phyloP scores from a whole-genome alignment of 2,329 filamentous ascomycete species.

The Pseudonectria buxi region DNA sequence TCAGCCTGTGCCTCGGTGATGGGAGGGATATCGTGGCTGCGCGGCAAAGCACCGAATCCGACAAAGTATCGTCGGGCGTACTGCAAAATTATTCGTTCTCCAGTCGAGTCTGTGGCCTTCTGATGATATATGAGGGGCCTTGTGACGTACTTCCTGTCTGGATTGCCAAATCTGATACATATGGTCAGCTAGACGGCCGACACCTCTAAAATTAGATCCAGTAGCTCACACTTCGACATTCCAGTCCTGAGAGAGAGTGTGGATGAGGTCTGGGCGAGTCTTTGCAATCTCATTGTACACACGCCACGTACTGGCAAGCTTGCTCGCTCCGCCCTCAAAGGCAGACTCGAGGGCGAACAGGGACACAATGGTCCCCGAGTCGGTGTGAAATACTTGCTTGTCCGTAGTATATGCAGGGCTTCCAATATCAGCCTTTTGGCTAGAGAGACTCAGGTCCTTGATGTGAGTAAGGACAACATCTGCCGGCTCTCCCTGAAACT shows the following conservation, averaged over 20 bases:
- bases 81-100: slow-evolving; percentile 50
- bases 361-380: slow-evolving; percentile 51
- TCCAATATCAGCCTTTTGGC: slow-evolving; percentile 36
- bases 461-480: slow-evolving; percentile 31
- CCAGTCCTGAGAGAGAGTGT: slow-evolving; percentile 46
- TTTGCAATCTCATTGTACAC: slow-evolving; percentile 57
- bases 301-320: slow-evolving; percentile 48
- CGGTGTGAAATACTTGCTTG: slow-evolving; percentile 57
- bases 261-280: slow-evolving; percentile 51
- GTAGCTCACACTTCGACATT: slow-evolving; percentile 33
- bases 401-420: slow-evolving; percentile 53
- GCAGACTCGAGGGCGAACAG: slow-evolving; percentile 48
- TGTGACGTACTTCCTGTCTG: slow-evolving; percentile 34
- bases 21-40: slow-evolving; percentile 46
- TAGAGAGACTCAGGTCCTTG: slow-evolving; percentile 6
- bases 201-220: no score
- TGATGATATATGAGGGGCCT: slow-evolving; percentile 51
- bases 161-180: slow-evolving; percentile 41
- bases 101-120: slow-evolving; percentile 33
- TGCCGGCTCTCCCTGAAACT: slow-evolving; percentile 32
- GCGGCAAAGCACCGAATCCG: slow-evolving; percentile 46
- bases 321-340: slow-evolving; percentile 47
- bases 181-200: background rate
- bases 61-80: slow-evolving; percentile 53
- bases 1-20: slow-evolving; percentile 46